These are phyloP conservation scores for Bruguiera hainesii DNA, from an alignment of 441 rosid species.

Conservation along the genomic window DNA sequence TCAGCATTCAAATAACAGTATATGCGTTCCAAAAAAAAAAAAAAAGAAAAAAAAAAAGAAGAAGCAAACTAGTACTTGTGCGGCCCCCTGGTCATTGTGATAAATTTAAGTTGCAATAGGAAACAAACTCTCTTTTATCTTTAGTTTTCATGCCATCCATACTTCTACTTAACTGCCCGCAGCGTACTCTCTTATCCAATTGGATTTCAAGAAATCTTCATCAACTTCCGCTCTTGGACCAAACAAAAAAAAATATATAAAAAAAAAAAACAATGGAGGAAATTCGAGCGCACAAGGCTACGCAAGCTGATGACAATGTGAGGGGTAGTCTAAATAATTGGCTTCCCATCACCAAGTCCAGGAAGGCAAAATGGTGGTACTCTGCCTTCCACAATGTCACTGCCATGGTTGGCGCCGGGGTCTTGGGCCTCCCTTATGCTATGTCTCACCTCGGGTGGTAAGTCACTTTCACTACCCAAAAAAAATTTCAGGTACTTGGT, in stretches of 20 bases:
- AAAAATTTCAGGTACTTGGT: background rate
- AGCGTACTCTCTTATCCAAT: too few relatives aligned
- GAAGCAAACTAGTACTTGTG: too few relatives aligned
- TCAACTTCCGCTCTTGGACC: background rate
- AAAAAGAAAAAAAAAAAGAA: too few relatives aligned
- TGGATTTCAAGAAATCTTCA: background rate
- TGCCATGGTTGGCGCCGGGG: slow-evolving; percentile 85
- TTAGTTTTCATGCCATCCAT: too few relatives aligned
- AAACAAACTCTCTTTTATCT: slow-evolving; percentile 7
- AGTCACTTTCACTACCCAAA: background rate
- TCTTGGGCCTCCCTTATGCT: slow-evolving; percentile 74
- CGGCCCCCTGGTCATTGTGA: too few relatives aligned
- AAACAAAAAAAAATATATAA: too few relatives aligned
- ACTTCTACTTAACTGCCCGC: too few relatives aligned
- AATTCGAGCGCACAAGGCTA: background rate
- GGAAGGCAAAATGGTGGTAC: slow-evolving; percentile 82
- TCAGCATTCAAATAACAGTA: too few relatives aligned
- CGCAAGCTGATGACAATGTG: background rate
- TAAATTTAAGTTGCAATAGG: background rate
- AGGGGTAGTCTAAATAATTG: slow-evolving; percentile 45
- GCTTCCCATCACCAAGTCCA: slow-evolving; percentile 65
- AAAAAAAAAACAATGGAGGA: slow-evolving; percentile 1
- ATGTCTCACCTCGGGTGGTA: slow-evolving; percentile 80
- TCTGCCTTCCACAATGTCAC: slow-evolving; percentile 86
- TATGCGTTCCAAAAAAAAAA: too few relatives aligned